Evolutionary conservation across 441 rosid species (phyloP), one percentile per base, ranked within the genome.

Genomic region (Gossypium aridum): DNA sequence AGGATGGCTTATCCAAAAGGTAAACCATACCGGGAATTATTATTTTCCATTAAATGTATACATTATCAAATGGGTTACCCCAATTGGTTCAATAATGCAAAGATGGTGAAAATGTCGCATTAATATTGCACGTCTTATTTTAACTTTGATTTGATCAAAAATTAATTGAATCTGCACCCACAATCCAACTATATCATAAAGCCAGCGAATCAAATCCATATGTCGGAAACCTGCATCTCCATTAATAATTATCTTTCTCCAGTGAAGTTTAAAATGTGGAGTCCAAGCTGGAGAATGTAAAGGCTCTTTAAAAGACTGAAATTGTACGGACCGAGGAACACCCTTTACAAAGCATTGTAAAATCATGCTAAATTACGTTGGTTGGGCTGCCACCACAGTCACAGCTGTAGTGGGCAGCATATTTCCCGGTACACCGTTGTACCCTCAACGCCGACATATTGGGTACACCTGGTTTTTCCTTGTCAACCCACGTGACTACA

Each of bases 241-340:
- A 64, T 10, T 37, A 37, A 47, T 23, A 51, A 2, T 3, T 4
- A 23, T 45, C 43, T 56, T 23, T 67, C 37, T 47, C 20, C 14
- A 12, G 7, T 23, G 56, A 22, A 43, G 17, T 22, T 1, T 4
- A 3, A 17, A 39, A 1, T 37, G 63, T 68, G 70, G 77, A 61
- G 10, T 76, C 77, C 80, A 78, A 80, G 73, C 65, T 73, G 80
- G 78, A 43, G 25, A 23, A 14, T 2, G 13, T 13, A 47, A 23
- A 67, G 57, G 25, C 22, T 23, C 39, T 67, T 3, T 3, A 22
- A 17, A 17, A 19, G 10, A 6, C 10, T 57, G 10, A 3, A 8
- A 26, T 63, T 5, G 82, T 80, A 73, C 75, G 83, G 75, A 55
- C 71, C 81, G 81, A 75, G 78, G 75, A 65, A 70, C 83, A 78